Percentiles rank a stretch among this genome's conserved stretches.
Conservation (phyloP, 495 filamentous ascomycete species). For the Pyronema domesticum region DNA sequence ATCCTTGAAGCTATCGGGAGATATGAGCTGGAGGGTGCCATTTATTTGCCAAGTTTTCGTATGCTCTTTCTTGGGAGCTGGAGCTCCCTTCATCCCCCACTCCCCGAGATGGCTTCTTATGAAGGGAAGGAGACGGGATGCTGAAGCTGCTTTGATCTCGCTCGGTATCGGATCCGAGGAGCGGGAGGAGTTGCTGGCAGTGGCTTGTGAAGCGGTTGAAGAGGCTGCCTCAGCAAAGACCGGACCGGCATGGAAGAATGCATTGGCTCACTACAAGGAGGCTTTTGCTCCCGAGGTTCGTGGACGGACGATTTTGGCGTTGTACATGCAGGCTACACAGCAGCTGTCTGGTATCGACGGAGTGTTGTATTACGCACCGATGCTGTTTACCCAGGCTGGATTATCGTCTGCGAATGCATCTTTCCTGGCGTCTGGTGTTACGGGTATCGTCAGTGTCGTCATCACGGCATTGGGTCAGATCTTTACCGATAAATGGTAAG, state of each 20-base stretch:
- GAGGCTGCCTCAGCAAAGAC: slow-evolving; percentile 6
- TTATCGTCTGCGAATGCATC: slow-evolving; percentile 28
- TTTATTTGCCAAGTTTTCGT: slow-evolving; percentile 28
- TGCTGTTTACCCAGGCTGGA: slow-evolving; percentile 35
- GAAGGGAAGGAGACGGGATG: slow-evolving; percentile 25
- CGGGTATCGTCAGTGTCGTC: slow-evolving; percentile 33
- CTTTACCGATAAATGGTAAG: neutral
- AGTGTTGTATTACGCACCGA: slow-evolving; percentile 36
- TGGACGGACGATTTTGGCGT: slow-evolving; percentile 27
- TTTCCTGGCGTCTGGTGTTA: slow-evolving; percentile 37
- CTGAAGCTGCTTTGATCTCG: slow-evolving; percentile 26
- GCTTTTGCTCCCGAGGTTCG: slow-evolving; percentile 19
- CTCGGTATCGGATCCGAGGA: slow-evolving; percentile 35
- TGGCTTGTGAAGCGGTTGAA: too few relatives aligned
- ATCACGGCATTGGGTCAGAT: slow-evolving; percentile 31
- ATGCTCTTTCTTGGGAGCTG: slow-evolving; percentile 26
- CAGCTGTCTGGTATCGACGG: slow-evolving; percentile 37
- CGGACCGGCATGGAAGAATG: neutral
- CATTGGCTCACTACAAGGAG: neutral
- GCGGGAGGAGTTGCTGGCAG: slow-evolving; percentile 30
- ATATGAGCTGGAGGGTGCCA: slow-evolving; percentile 40
- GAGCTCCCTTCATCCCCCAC: slow-evolving; percentile 29
- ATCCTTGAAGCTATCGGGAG: slow-evolving; percentile 31
- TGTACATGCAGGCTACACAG: slow-evolving; percentile 35
- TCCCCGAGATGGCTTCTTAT: slow-evolving; percentile 30